phyloP scores from a whole-genome alignment of 306 rosid species.

The Trifolium dubium region DNA sequence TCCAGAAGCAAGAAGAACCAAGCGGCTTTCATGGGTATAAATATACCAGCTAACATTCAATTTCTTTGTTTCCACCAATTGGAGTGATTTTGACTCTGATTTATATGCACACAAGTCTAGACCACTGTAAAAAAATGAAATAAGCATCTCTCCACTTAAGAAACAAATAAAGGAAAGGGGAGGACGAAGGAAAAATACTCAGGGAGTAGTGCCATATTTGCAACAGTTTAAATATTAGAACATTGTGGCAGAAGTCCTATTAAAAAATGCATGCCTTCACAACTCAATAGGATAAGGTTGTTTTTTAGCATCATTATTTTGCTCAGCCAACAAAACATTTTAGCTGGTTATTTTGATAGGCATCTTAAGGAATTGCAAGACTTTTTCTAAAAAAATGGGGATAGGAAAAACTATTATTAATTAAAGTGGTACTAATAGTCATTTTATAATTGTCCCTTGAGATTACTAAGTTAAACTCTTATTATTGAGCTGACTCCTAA shows the following conservation, averaged over 20 bases:
- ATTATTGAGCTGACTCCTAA: not conserved
- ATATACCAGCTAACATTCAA: conserved; percentile 85
- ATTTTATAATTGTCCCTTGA: not conserved
- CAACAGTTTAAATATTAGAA: conserved; percentile 28
- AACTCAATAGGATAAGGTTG: conserved; percentile 17
- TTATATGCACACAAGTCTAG: conserved; percentile 83
- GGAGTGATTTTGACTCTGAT: conserved; percentile 68
- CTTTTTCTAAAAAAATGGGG: not conserved
- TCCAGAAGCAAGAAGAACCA: conserved; percentile 98
- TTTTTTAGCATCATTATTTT: conserved; percentile 12
- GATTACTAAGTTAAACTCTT: not conserved
- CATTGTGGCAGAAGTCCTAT: conserved; percentile 20
- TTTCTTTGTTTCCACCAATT: conserved; percentile 86
- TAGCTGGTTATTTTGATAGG: conserved; percentile 21
- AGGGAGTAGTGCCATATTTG: not conserved
- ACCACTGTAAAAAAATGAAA: conserved; percentile 65
- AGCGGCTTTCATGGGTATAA: conserved; percentile 97
- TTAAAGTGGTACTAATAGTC: not conserved
- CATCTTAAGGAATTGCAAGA: conserved; percentile 18
- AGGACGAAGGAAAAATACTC: conserved; percentile 3
- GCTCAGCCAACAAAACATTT: conserved; percentile 23
- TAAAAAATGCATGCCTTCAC: conserved; percentile 9
- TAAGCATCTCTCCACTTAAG: conserved; percentile 37
- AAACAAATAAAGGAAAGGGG: not conserved
- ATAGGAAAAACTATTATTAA: not conserved